A percentile compares a stretch with the other conserved stretches of the same genome.
Conservation (phyloP, 2,329 filamentous ascomycete species). For the Hypoxylon sp. region DNA sequence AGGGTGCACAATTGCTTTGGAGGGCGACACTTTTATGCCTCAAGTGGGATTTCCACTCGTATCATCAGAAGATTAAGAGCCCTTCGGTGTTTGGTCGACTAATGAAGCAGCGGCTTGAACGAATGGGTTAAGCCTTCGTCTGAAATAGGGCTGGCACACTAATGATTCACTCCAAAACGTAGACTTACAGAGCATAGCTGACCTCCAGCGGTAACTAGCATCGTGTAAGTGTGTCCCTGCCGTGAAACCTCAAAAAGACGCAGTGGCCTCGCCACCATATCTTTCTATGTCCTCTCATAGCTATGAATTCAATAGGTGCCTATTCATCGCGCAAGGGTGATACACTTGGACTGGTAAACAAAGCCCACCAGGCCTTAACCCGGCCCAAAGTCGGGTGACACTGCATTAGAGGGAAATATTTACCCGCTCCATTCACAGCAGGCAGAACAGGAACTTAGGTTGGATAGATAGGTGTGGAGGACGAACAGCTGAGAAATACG, state of each 20-base stretch:
- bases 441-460: background rate
- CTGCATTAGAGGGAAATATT: slow-evolving; percentile 24
- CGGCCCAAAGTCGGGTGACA: slow-evolving; percentile 34
- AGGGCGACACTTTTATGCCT: background rate
- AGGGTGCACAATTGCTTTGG: background rate
- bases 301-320: slow-evolving; percentile 2
- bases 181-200: background rate
- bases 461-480: background rate
- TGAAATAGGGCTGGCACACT: background rate
- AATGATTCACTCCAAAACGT: background rate
- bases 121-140: background rate
- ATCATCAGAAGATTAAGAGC: background rate
- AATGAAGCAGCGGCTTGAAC: background rate
- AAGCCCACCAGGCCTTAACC: slow-evolving; percentile 13
- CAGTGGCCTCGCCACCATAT: background rate
- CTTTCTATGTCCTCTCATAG: background rate
- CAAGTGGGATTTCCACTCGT: background rate
- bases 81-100: background rate
- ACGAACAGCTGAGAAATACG: slow-evolving; percentile 1
- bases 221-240: background rate
- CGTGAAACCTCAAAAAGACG: background rate
- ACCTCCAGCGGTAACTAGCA: background rate
- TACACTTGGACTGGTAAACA: slow-evolving; percentile 12
- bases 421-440: slow-evolving; percentile 19
- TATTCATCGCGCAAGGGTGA: slow-evolving; percentile 2